Evolutionary conservation across 257 asterid species (phyloP).

Genomic region (Solanum tarijense): DNA sequence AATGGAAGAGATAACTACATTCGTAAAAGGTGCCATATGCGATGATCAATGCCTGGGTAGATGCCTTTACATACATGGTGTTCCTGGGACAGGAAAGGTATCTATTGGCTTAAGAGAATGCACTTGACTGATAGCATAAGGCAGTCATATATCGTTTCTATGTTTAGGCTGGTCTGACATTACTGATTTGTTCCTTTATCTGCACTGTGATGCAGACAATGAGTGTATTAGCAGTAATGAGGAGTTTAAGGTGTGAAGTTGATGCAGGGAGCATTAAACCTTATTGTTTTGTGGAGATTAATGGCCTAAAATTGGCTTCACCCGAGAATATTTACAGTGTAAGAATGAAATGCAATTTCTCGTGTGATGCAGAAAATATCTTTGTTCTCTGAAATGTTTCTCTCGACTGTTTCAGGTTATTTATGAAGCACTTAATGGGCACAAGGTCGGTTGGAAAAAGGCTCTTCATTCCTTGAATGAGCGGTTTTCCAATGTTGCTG

Average conservation of each 20-base stretch:
- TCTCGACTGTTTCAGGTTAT: constrained; percentile 58
- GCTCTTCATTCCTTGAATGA: constrained; percentile 78
- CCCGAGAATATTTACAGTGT: constrained; percentile 89
- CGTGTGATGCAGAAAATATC: neutral
- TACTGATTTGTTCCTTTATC: constrained; percentile 4
- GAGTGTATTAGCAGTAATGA: constrained; percentile 84
- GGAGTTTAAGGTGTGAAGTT: constrained; percentile 71
- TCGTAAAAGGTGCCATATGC: constrained; percentile 82
- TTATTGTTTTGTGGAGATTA: constrained; percentile 85
- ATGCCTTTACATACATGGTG: constrained; percentile 94
- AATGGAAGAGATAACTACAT: constrained; percentile 78
- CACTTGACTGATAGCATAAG: neutral
- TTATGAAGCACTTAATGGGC: constrained; percentile 81
- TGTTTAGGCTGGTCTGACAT: neutral
- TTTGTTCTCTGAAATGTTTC: neutral
- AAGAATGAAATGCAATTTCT: constrained; percentile 15
- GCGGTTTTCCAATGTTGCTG: constrained; percentile 59
- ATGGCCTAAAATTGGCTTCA: constrained; percentile 90
- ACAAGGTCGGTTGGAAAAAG: constrained; percentile 91
- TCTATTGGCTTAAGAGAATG: neutral
- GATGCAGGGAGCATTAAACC: constrained; percentile 73
- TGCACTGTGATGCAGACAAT: constrained; percentile 62
- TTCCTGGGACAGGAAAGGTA: constrained; percentile 99
- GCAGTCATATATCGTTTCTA: neutral
- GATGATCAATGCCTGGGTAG: constrained; percentile 89